Percentiles rank a stretch among this genome's conserved stretches.
phyloP scores from a whole-genome alignment of 1,139 yeast species.

The Meyerozyma athensensis region DNA sequence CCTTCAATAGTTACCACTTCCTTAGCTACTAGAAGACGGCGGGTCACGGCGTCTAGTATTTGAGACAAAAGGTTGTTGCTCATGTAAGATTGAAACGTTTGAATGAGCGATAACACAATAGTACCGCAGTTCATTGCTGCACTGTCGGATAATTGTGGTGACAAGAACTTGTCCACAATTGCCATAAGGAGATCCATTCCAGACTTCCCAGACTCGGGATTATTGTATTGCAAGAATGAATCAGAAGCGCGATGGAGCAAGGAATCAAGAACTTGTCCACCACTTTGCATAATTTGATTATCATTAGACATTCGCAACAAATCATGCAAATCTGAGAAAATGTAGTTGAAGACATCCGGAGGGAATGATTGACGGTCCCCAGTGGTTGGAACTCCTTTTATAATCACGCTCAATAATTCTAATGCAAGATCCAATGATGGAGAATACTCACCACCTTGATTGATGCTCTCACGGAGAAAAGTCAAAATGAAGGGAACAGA shows the following conservation, averaged over 20 bases:
- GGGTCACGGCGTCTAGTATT: conserved; percentile 69
- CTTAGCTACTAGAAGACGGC: conserved; percentile 58
- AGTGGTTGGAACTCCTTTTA: conserved; percentile 41
- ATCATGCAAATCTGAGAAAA: conserved; percentile 49
- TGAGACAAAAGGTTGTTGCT: conserved; percentile 48
- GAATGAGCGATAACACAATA: conserved; percentile 60
- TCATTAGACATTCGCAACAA: conserved; percentile 59
- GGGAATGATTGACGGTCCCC: conserved; percentile 43
- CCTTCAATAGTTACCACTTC: conserved; percentile 74
- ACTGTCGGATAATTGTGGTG: conserved; percentile 68
- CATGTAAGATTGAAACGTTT: conserved; percentile 50
- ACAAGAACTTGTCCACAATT: conserved; percentile 65
- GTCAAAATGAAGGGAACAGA: conserved; percentile 50
- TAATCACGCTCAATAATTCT: conserved; percentile 58
- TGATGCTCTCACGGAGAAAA: conserved; percentile 22
- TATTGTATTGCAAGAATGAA: conserved; percentile 37
- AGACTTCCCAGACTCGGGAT: conserved; percentile 33
- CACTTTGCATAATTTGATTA: conserved; percentile 72
- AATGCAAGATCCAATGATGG: conserved; percentile 63
- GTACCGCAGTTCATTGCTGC: conserved; percentile 76
- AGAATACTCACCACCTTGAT: conserved; percentile 35
- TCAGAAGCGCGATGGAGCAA: conserved; percentile 51
- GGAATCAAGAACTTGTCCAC: conserved; percentile 69
- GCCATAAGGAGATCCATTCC: conserved; percentile 55
- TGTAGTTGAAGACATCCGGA: conserved; percentile 39